Percentiles rank a stretch among this genome's conserved stretches.
Evolutionary conservation across 768 basidiomycete species (phyloP).

Genomic region (Lepiota brunneoincarnata): DNA sequence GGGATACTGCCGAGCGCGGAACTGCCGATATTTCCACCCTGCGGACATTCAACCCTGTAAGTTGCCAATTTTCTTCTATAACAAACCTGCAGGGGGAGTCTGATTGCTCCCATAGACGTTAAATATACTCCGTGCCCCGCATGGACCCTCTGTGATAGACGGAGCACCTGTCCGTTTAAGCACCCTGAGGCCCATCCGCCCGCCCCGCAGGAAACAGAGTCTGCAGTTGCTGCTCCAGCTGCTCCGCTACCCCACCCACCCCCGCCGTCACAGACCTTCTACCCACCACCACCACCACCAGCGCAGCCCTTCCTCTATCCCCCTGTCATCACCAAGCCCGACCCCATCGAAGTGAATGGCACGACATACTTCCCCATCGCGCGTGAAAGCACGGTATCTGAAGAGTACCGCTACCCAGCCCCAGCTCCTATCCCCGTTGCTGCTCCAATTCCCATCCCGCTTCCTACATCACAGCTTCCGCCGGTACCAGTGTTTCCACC

Average conservation of each 20-base stretch:
- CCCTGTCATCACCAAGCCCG: not conserved
- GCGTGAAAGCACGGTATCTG: not conserved
- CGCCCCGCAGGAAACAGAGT: not conserved
- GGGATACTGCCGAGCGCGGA: conserved; percentile 16
- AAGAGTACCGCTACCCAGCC: not conserved
- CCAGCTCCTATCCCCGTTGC: not conserved
- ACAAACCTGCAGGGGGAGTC: not conserved
- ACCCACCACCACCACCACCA: conserved; percentile 12
- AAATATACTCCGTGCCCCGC: conserved; percentile 32
- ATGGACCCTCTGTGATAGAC: conserved; percentile 27
- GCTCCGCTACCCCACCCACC: conserved; percentile 9
- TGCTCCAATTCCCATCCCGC: not conserved
- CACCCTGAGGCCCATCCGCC: conserved; percentile 17
- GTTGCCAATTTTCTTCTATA: conserved; percentile 12
- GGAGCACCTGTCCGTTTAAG: conserved; percentile 25
- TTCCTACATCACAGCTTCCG: not conserved
- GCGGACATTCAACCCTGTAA: conserved; percentile 27
- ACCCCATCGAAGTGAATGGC: conserved; percentile 11
- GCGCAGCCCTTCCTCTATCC: not conserved
- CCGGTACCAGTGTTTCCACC: not conserved
- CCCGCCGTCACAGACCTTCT: not conserved
- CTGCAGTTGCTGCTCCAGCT: not conserved
- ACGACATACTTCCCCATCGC: conserved; percentile 15
- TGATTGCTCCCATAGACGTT: conserved; percentile 22
- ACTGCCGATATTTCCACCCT: conserved; percentile 23